These are phyloP conservation scores for Penicillium paxilli DNA, from an alignment of 495 filamentous ascomycete species.

Conservation along the genomic window DNA sequence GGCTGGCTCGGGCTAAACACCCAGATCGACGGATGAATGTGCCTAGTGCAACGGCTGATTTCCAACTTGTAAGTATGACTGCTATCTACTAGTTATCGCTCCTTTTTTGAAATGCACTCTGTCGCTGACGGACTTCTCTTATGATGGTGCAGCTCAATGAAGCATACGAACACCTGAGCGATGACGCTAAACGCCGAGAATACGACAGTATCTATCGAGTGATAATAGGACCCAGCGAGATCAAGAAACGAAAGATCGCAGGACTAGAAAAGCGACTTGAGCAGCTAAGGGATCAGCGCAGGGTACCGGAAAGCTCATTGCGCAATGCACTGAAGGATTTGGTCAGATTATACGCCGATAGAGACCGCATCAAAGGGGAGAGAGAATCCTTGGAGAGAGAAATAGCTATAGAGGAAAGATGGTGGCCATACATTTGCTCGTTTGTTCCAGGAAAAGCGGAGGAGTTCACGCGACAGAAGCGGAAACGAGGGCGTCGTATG, in stretches of 20 bases:
- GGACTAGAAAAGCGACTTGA: neutral
- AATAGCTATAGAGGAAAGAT: neutral
- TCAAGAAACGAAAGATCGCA: conserved; percentile 2
- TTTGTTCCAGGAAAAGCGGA: conserved; percentile 2
- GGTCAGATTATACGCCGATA: conserved; percentile 6
- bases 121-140: too few species aligned
- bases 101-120: too few species aligned
- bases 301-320: neutral
- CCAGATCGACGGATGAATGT: conserved; percentile 2
- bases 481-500: neutral
- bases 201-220: conserved; percentile 5
- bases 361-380: conserved; percentile 1
- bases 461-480: conserved; percentile 1
- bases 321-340: conserved; percentile 1
- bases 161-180: conserved; percentile 1
- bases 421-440: conserved; percentile 7
- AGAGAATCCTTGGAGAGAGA: conserved; percentile 1
- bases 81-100: neutral
- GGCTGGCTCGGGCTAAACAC: conserved; percentile 1
- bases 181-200: conserved; percentile 6
- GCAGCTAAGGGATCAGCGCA: neutral
- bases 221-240: neutral
- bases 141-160: neutral
- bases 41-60: conserved; percentile 4
- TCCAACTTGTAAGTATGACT: conserved; percentile 4